Evolutionary conservation across 495 filamentous ascomycete genomes (phyloP), one percentile per base, ranked within the genome.

Genomic region (Hyaloscypha hepaticicola): DNA sequence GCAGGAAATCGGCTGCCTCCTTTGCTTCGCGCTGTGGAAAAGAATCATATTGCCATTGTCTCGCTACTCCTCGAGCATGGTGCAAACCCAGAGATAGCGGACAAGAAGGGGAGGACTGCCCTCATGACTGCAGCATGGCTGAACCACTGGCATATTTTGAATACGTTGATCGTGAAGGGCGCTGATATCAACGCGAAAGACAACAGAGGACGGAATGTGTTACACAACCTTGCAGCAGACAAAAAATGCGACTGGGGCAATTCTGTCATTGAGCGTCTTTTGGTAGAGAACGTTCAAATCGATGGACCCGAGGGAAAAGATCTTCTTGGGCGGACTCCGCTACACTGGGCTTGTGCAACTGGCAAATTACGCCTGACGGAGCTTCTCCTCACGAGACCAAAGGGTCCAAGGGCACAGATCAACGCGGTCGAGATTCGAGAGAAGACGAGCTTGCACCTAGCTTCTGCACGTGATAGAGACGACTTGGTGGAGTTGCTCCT

Each of bases 331-430:
- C 72, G 87, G 26, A 85, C 83, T 31, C 82, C 87, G 28, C 66
- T 89, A 58, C 80, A 87, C 66, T 88, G 86, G 87, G 85, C 87
- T 27, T 84, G 84, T 61, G 84, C 82, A 22, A 86, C 85, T 49
- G 83, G 85, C 11, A 88, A 88, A 69, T 69, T 76, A 48, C 74
- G 75, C 25, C 72, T 89, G 22, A 83, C 79, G n/a, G 77, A 82
- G 67, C 66, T 82, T 69, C 74, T 89, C 49, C 75, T 90, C 6
- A 80, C 72, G 19, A 60, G 80, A 27, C 69, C 75, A 2, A 72
- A 74, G 56, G 73, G 74, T 7, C 76, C 76, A 2, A 72, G 70
- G 29, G 85, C 80, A 5, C 69, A 78, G 48, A 74, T 88, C 27
- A 21, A 55, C 31, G 81, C 81, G 0, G 76, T 78, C 5, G 86